Evolutionary conservation across 2,329 filamentous ascomycete genomes (phyloP).

Genomic region (Atkinsonella hypoxylon): DNA sequence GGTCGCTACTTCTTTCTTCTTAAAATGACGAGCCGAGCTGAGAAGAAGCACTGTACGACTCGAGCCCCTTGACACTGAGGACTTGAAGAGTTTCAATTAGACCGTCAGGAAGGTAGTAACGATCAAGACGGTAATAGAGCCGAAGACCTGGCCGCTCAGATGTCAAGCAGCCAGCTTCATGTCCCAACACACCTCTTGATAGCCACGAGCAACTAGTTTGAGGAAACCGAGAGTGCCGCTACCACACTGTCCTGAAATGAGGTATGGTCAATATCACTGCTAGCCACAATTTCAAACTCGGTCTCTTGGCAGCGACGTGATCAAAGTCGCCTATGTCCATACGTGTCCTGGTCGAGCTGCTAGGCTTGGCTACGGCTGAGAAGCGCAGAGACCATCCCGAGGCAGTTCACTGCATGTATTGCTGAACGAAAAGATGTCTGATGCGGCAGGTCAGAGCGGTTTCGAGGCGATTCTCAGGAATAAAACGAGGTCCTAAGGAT

Average conservation of each 20-base stretch:
- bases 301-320: slow-evolving; percentile 20
- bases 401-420: no score
- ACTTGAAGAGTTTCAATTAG: no score
- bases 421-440: no score
- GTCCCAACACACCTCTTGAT: background rate
- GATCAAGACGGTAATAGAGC: background rate
- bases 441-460: background rate
- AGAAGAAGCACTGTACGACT: no score
- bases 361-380: slow-evolving; percentile 13
- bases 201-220: background rate
- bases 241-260: no score
- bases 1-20: no score
- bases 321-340: slow-evolving; percentile 17
- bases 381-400: slow-evolving; percentile 10
- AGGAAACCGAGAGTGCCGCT: background rate
- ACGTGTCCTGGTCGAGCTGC: slow-evolving; percentile 8
- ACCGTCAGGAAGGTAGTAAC: background rate
- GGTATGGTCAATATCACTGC: no score
- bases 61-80: no score
- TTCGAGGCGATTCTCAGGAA: background rate
- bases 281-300: slow-evolving; percentile 15
- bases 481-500: background rate
- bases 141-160: no score
- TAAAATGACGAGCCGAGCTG: no score
- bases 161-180: background rate